Base-by-base conservation (phyloP, 306 rosid genomes). In the Quercus mongolica region DNA sequence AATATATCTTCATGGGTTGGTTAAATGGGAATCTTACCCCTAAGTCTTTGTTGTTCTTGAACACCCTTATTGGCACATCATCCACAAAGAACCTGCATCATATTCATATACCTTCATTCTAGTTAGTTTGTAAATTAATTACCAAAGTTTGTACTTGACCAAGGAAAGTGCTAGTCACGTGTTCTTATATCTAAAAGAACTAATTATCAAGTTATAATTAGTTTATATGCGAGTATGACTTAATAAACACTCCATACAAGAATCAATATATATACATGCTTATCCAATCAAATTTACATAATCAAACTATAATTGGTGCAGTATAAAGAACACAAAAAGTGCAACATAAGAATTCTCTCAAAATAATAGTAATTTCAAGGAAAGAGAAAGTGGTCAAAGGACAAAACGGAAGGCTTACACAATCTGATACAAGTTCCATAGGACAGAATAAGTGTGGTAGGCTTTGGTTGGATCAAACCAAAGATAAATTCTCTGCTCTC, bases 1-100 rank as follows among this genome's bases (percentile, higher is more conserved):
- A 93, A 90, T 93, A 95, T 0, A 95, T 64, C 76, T 95, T 93
- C 99, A 96, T 96, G 1, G 99, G 98, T 8, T 96, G 97, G 80
- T 90, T 56, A 63, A 96, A 96, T 12, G 99, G 99, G 86, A 85
- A 93, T 73, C 77, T 93, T 79, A 96, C 92, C 5, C 97, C 97
- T 65, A 96, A 17, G 33, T 96, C 90, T 70, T 91, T 93, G 88
- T 85, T 2, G 92, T 96, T 96, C 85, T 93, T 96, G 94, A 96
- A 96, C 79, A 90, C 97, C 56, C 99, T 87, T n/a, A 96, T 91
- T 5, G 99, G 98, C 3, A 93, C 74, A 38, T 89, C 86, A 69
- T 96, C 99, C 75, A 96, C 98, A 3, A 82, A 82, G 89, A 96
- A 93, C 52, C 98, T 94, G 92, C 20, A 33, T 63, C 20, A 63